These are phyloP conservation scores for Vigna radiata DNA, from an alignment of 306 rosid species.

Conservation along the genomic window DNA sequence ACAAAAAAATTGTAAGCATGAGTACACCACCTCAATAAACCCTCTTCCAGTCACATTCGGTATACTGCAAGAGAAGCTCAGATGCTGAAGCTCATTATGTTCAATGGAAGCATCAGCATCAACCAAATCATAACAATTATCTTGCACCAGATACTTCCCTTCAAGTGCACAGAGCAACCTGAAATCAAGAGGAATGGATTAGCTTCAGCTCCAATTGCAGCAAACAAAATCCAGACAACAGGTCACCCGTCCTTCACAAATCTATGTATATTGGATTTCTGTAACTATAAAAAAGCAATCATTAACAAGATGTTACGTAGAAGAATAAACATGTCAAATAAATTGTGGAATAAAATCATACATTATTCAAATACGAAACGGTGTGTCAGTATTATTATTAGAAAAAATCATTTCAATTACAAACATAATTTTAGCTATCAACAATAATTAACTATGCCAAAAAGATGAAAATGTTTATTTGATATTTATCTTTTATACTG, in stretches of 20 bases:
- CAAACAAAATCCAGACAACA: constrained; percentile 37
- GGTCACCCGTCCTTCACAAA: constrained; percentile 11
- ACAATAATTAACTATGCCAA: not conserved
- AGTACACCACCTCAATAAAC: constrained; percentile 72
- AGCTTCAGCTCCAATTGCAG: constrained; percentile 23
- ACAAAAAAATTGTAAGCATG: not conserved
- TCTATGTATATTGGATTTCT: not conserved
- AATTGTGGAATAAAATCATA: not conserved
- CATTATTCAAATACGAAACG: too few species aligned
- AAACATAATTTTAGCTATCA: not conserved
- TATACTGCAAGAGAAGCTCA: constrained; percentile 69
- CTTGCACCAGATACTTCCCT: constrained; percentile 78
- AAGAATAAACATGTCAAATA: not conserved
- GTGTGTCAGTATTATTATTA: not conserved
- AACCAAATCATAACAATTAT: constrained; percentile 62
- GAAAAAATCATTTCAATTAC: not conserved
- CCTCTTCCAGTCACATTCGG: constrained; percentile 81
- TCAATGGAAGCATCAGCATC: constrained; percentile 50
- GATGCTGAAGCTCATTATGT: constrained; percentile 53
- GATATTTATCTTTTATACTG: not conserved
- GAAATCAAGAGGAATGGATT: constrained; percentile 47
- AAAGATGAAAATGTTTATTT: not conserved
- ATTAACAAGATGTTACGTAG: not conserved
- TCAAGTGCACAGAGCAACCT: constrained; percentile 91
- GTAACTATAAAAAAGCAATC: not conserved